Evolutionary conservation across 169 alveolate species (phyloP).

Genomic region (Amoebophrya sp.): DNA sequence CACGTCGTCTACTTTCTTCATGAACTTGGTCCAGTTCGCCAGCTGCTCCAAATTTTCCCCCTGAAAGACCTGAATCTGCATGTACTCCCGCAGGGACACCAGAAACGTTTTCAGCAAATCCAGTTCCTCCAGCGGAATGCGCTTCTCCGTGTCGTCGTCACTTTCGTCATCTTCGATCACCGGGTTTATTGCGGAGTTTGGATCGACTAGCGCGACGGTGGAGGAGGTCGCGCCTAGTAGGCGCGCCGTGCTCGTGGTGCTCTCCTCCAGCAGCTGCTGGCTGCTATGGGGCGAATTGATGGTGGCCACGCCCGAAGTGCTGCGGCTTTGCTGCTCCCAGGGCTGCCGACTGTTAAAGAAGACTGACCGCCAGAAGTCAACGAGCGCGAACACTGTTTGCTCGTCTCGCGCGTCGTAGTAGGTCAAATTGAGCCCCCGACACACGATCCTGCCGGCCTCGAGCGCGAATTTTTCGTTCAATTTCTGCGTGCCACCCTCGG

Average conservation of each 20-base stretch:
- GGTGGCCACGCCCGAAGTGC: too few species aligned
- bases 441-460: background rate
- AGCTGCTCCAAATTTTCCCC: background rate
- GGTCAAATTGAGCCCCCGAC: background rate
- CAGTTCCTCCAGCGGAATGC: background rate
- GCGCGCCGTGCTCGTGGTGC: too few species aligned
- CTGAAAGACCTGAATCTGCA: background rate
- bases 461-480: background rate
- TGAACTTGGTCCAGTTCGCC: background rate
- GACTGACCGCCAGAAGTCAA: background rate
- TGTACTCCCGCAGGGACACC: background rate
- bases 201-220: too few species aligned
- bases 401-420: background rate
- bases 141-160: background rate
- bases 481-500: background rate
- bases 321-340: too few species aligned
- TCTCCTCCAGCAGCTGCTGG: too few species aligned
- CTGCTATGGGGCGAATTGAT: too few species aligned
- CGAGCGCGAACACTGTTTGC: background rate
- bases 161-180: background rate
- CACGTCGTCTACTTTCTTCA: background rate
- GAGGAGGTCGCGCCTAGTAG: too few species aligned
- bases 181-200: too few species aligned
- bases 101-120: background rate
- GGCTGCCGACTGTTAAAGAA: too few species aligned